Base-by-base conservation (phyloP, 495 filamentous ascomycete genomes). In the Hypoxylon lienhwacheense region DNA sequence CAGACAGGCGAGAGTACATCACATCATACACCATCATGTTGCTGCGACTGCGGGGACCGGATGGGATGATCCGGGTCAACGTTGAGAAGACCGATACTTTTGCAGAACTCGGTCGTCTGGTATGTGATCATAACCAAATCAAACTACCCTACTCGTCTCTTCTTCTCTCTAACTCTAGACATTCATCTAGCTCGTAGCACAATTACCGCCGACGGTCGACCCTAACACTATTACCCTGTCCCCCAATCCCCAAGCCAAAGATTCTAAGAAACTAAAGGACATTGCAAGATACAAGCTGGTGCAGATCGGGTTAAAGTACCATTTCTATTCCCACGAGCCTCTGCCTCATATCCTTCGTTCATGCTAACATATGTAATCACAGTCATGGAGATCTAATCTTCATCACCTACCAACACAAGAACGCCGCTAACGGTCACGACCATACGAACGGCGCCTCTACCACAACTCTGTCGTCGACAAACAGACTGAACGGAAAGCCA, bases 351-450 rank as follows among this genome's bases (percentile, higher is more conserved):
- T n/a, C n/a, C n/a, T n/a, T n/a, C n/a, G n/a, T n/a, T 14, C 47
- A 32, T 53, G 34, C 40, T 61, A 35, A 55, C 55, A 65, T 45
- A 58, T 36, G 29, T 36, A n/a, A n/a, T n/a, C 8, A 46, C 46
- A 97, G 90, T 42, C 89, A 99, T 68, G 93, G 93, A 29, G 91
- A 95, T 59, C 82, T 95, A 56, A 80, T 99, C 21, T 99, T 86
- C 68, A 66, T 97, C 51, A 86, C 80, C 49, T 99, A 95, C 71
- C 69, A 80, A 61, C 78, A 85, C 49, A 60, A 65, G 20, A 53
- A 61, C 50, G 31, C 53, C 28, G 7, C 57, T 42, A 60, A 71
- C 65, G 64, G 64, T 40, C 61, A 71, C 65, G 64, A 64, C 42
- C 61, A 58, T 29, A 20, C 63, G 8, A 68, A 63, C 20, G 69